phyloP scores from a whole-genome alignment of 305 asterid genomes.

The Solanum hybrid region DNA sequence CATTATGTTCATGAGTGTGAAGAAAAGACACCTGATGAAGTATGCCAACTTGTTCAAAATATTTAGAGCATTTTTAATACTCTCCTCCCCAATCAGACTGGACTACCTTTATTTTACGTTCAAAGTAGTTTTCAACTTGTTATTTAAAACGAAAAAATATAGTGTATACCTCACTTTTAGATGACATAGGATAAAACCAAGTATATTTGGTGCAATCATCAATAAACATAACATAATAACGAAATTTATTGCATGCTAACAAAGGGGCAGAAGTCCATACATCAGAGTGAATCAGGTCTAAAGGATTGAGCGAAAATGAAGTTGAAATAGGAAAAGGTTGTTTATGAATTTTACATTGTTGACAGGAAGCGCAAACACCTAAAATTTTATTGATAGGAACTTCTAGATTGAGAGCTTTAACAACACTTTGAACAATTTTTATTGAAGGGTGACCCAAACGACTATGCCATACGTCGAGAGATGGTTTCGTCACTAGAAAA shows the following conservation, averaged over 20 bases:
- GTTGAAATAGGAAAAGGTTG: neutral
- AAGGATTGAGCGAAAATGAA: neutral
- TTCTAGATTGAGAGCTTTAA: neutral
- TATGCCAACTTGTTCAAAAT: neutral
- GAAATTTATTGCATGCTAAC: neutral
- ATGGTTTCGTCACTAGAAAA: neutral
- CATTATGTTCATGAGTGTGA: neutral
- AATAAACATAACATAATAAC: too few species aligned
- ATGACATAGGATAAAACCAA: neutral
- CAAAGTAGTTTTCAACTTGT: neutral
- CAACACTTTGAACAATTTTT: neutral
- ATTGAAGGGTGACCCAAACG: neutral
- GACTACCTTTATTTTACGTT: neutral
- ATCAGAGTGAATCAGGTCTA: neutral
- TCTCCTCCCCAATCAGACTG: neutral
- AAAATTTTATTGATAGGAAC: neutral
- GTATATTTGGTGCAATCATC: neutral
- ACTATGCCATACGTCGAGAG: neutral
- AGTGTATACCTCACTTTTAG: neutral
- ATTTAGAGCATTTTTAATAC: neutral
- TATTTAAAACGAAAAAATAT: too few species aligned
- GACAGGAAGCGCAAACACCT: neutral
- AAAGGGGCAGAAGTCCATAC: neutral
- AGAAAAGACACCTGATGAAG: neutral
- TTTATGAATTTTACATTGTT: neutral